Conservation (phyloP, 164 flowering plant species). For the Kingdonia uniflora region DNA sequence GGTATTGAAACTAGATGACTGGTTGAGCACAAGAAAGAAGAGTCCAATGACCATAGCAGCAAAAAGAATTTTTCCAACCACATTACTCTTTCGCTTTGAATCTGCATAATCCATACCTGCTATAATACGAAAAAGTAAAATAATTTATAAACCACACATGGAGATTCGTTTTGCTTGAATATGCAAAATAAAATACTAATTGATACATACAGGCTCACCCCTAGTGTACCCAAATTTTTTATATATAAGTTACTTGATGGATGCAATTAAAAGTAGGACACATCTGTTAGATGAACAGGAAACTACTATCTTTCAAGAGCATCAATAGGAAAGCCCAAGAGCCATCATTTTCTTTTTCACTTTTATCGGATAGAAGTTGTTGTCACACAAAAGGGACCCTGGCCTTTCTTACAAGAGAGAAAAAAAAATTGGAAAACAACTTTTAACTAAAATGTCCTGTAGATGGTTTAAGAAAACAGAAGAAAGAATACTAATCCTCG, state of each 20-base stretch:
- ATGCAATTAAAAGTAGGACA: background rate
- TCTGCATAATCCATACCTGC: constrained; percentile 77
- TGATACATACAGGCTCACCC: no score
- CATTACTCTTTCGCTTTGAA: constrained; percentile 53
- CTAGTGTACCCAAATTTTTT: background rate
- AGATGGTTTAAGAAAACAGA: no score
- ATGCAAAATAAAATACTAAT: background rate
- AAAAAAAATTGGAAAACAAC: no score
- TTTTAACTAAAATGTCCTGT: no score
- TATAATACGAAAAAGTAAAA: constrained; percentile 7
- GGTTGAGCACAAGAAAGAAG: constrained; percentile 66
- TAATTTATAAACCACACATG: background rate
- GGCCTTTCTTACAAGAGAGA: no score
- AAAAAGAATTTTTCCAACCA: constrained; percentile 62
- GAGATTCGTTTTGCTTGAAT: background rate
- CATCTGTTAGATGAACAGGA: no score
- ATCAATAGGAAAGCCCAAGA: no score
- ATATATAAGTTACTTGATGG: background rate
- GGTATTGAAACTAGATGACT: constrained; percentile 45
- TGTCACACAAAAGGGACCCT: no score
- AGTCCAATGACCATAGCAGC: constrained; percentile 53
- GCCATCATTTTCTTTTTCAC: no score
- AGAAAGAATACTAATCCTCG: no score
- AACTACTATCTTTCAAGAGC: no score
- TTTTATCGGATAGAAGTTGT: no score